Evolutionary conservation across 176 grass and related monocot species (phyloP).

Genomic region (Zoysia japonica): DNA sequence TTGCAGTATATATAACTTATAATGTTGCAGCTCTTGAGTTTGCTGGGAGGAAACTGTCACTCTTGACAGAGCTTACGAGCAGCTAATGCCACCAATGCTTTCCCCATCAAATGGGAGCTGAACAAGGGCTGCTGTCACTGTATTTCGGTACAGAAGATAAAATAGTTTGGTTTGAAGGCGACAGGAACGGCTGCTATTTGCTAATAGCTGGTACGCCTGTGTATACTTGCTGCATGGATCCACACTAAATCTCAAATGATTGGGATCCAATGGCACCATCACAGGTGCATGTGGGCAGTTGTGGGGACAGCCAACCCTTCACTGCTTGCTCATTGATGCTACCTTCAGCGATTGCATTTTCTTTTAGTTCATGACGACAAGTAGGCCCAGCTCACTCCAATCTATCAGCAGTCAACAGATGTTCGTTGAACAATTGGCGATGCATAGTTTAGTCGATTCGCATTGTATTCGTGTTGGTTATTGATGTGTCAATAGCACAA

Average conservation of each 20-base stretch:
- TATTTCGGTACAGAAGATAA: conserved; percentile 34
- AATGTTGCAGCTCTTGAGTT: background rate
- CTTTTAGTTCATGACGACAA: conserved; percentile 43
- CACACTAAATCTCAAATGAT: conserved; percentile 54
- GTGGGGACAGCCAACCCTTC: conserved; percentile 39
- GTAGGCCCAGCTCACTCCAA: background rate
- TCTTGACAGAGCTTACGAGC: background rate
- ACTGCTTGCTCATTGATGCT: background rate
- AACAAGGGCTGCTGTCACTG: conserved; percentile 35
- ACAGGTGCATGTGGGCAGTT: conserved; percentile 43
- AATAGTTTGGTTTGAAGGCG: conserved; percentile 55
- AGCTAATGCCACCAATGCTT: conserved; percentile 3
- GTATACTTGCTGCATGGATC: conserved; percentile 47
- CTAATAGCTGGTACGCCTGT: conserved; percentile 44
- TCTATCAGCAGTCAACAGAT: conserved; percentile 44
- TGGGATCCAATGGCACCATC: conserved; percentile 59
- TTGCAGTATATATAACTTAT: too few species aligned
- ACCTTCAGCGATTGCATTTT: conserved; percentile 23
- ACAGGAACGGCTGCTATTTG: conserved; percentile 44
- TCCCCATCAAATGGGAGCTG: background rate
- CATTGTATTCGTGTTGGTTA: conserved; percentile 23
- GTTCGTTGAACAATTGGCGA: background rate
- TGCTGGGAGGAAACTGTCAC: conserved; percentile 28
- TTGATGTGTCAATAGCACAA: background rate
- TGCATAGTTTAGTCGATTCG: conserved; percentile 18